Evolutionary conservation across 1,284 basidiomycete genomes (phyloP), one percentile per base, ranked within the genome.

Genomic region (Trametes hirsuta): DNA sequence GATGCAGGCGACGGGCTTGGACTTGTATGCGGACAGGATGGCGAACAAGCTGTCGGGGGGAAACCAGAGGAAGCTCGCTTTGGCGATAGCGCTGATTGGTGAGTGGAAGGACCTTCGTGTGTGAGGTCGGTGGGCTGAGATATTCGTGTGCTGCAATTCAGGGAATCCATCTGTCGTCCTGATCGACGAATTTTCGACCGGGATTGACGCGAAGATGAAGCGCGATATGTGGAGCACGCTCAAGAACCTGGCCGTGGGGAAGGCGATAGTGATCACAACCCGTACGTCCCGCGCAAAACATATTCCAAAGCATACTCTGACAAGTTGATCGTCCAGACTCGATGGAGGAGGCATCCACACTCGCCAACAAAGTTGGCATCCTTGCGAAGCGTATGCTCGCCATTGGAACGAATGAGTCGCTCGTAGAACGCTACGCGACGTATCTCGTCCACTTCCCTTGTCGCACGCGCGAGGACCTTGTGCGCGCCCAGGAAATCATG

Each of bases 121-220:
- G 1, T 30, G 30, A 8, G 30, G 30, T 30, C 2, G 30, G 30
- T 30, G 30, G 30, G 8, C 30, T 30, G 30, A 30, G 30, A 18
- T n/a, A 77, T 61, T 11, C 2, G 15, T 24, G 5, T 6, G 15
- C 12, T 4, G 2, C 15, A 8, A 15, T 10, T 6, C 4, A 21
- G 87, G 90, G 3, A 93, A 93, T 68, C 89, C 91, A 0, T 77
- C 86, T 1, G 90, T 93, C 9, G 75, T 94, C 3, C 79, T 93
- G 42, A 90, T 94, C 47, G 92, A 94, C 68, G 91, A 94, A 71
- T 92, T 92, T 70, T 91, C 88, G 2, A 91, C 89, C 1, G 92
- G 92, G 4, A 86, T 93, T 22, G 92, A 93, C 71, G 87, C 91
- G 2, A 91, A 86, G 74, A 91, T 88, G 79, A 93, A 93, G 74